Conservation (phyloP, 495 filamentous ascomycete genomes). For the Parathielavia hyrcaniae region DNA sequence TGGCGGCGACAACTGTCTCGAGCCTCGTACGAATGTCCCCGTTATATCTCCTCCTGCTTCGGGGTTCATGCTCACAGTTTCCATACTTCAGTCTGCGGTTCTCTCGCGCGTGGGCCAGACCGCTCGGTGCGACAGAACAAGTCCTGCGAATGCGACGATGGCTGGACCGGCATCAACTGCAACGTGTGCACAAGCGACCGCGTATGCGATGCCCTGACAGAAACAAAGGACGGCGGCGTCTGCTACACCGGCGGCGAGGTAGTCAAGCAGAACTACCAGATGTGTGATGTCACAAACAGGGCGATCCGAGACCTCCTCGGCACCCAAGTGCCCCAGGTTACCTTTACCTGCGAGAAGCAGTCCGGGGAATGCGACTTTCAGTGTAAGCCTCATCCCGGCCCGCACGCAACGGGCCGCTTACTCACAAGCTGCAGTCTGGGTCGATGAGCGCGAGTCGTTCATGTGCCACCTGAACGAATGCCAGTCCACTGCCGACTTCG, state of each 20-base stretch:
- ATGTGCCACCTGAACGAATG: slow-evolving; percentile 87
- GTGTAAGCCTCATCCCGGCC: slow-evolving; percentile 48
- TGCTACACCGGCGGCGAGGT: slow-evolving; percentile 89
- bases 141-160: slow-evolving; percentile 80
- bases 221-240: slow-evolving; percentile 66
- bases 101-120: slow-evolving; percentile 71
- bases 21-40: slow-evolving; percentile 52
- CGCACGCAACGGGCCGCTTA: neutral
- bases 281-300: slow-evolving; percentile 92
- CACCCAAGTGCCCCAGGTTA: slow-evolving; percentile 79
- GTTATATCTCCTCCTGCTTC: neutral
- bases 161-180: slow-evolving; percentile 98
- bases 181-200: slow-evolving; percentile 83
- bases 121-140: slow-evolving; percentile 61
- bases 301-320: slow-evolving; percentile 86
- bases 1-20: slow-evolving; percentile 84
- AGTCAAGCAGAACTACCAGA: slow-evolving; percentile 90
- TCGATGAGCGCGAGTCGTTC: slow-evolving; percentile 88
- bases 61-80: slow-evolving; percentile 4
- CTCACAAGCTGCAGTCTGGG: slow-evolving; percentile 68
- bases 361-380: slow-evolving; percentile 81
- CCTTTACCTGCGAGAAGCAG: slow-evolving; percentile 80
- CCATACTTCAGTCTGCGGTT: slow-evolving; percentile 61
- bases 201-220: slow-evolving; percentile 81
- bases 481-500: slow-evolving; percentile 59